Evolutionary conservation across 495 filamentous ascomycete genomes (phyloP), one percentile per base, ranked within the genome.

Genomic region (Aspergillus avenaceus): DNA sequence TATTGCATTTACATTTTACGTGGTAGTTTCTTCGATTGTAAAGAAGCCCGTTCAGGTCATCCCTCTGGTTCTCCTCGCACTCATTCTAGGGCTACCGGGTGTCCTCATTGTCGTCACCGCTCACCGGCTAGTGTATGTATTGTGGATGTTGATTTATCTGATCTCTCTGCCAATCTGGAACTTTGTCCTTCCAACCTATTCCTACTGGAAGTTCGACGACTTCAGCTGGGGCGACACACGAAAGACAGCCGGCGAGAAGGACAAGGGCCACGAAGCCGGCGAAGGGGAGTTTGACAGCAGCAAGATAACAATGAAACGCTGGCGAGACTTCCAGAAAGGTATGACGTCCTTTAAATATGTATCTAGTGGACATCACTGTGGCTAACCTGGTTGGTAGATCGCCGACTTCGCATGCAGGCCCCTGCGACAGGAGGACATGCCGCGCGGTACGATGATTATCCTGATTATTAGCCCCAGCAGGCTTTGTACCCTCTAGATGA

Each of bases 121-220:
- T n/a, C 90, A 96, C 67, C 88, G 88, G 44, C 84, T 86, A 76
- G 86, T 90, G 3, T 99, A 99, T 61, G 86, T 99, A 24, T 63
- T 87, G 29, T 99, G 95, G 95, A 96, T 99, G 95, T 59, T 89
- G 13, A 90, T 97, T 66, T 99, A 99, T 56, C 83, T 99, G 14
- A 28, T 90, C 34, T 96, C 93, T 0, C 83, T 99, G 0, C 95
- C 95, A 0, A 81, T 99, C 49, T 99, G 95, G 95, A 99, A 99
- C 68, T 95, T 97, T 55, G 78, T 99, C 13, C 85, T 99, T 3
- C 95, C 95, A 0, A 80, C 80, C 13, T 99, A 99, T 60, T 88
- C 95, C 5, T 99, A 90, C 75, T 99, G 95, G 95, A 97, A 99
- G 66, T 99, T 99, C 65, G 95, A 99, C 61, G 95, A 99, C 70